Base-by-base conservation (phyloP, 2,329 filamentous ascomycete genomes). In the Pseudocercospora musae region DNA sequence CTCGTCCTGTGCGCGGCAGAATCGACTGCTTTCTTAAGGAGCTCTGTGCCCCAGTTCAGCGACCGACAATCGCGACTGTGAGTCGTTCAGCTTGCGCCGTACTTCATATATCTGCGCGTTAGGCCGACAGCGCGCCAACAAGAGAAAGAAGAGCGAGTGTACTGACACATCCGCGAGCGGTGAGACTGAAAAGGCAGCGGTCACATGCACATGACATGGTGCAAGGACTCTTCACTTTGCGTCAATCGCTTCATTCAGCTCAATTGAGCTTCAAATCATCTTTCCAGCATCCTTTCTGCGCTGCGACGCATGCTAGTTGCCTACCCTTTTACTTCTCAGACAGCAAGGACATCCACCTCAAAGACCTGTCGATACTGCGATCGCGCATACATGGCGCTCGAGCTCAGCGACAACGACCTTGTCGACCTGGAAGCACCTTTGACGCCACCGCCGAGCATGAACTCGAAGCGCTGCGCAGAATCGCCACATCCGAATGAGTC, bases 391-490 rank as follows among this genome's bases (percentile, higher is more conserved):
- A 54, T 54, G 52, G 52, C 52, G 31, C 13, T 18, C 29, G 27
- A 23, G 3, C 18, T 10, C n/a, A 21, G 31, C 52, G 29, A 54
- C 40, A 54, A 9, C 48, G 48, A 52, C 13, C 20, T 25, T 31
- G 40, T 23, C 33, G 50, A 37, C 21, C 46, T 49, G 33, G 48
- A 29, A 4, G 46, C 21, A 4, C 27, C 21, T 37, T 57, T 44
- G 57, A 46, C 61, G 11, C 15, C n/a, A 7, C 46, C 42, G 29
- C 20, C 18, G n/a, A 29, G 25, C 27, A 40, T 11, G 50, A 20
- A 15, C 21, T 29, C 40, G 29, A 59, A 57, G 61, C 59, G 57
- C 52, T 48, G 60, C 46, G 25, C 53, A 57, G 54, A 63, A 7
- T 13, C 37, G 25, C 37, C 58, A 29, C 46, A 52, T 56, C 25